Percentiles rank a stretch among this genome's conserved stretches.
phyloP scores from a whole-genome alignment of 768 basidiomycete species.

The Lactarius tabidus region DNA sequence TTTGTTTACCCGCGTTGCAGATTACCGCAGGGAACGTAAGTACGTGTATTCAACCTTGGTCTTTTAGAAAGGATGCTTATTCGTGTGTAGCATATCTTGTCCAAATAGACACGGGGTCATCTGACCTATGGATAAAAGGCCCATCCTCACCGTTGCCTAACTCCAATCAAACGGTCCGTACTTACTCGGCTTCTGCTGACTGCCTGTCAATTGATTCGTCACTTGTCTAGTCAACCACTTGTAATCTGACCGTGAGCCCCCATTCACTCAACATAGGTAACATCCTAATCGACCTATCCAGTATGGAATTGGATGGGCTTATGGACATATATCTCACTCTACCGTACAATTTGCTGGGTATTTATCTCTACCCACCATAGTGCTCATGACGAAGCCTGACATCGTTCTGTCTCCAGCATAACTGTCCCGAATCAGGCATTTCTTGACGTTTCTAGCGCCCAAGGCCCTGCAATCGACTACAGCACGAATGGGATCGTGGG shows the following conservation, averaged over 20 bases:
- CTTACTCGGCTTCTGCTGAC: background rate
- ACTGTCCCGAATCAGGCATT: slow-evolving; percentile 65
- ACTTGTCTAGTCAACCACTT: slow-evolving; percentile 26
- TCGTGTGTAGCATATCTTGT: slow-evolving; percentile 54
- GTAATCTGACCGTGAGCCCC: slow-evolving; percentile 23
- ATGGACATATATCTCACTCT: slow-evolving; percentile 59
- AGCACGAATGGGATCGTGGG: slow-evolving; percentile 71
- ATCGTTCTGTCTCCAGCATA: slow-evolving; percentile 41
- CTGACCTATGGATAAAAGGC: slow-evolving; percentile 71
- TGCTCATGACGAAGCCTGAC: background rate
- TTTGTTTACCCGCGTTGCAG: slow-evolving; percentile 35
- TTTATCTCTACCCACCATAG: slow-evolving; percentile 24
- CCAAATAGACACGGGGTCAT: slow-evolving; percentile 83
- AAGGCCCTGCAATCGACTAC: slow-evolving; percentile 69
- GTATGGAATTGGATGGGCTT: slow-evolving; percentile 83
- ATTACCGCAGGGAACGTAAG: slow-evolving; percentile 61
- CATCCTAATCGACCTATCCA: slow-evolving; percentile 29
- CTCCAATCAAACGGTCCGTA: slow-evolving; percentile 46
- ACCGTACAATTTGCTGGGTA: slow-evolving; percentile 69
- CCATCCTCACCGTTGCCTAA: slow-evolving; percentile 46
- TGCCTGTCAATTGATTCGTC: slow-evolving; percentile 24
- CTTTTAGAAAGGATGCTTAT: slow-evolving; percentile 6
- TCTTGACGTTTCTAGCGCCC: slow-evolving; percentile 56
- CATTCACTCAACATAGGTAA: background rate
- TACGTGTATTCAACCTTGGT: slow-evolving; percentile 33